Percentiles rank a stretch among this genome's conserved stretches.
phyloP scores from a whole-genome alignment of 768 basidiomycete genomes.

The Amanita brunnescens region DNA sequence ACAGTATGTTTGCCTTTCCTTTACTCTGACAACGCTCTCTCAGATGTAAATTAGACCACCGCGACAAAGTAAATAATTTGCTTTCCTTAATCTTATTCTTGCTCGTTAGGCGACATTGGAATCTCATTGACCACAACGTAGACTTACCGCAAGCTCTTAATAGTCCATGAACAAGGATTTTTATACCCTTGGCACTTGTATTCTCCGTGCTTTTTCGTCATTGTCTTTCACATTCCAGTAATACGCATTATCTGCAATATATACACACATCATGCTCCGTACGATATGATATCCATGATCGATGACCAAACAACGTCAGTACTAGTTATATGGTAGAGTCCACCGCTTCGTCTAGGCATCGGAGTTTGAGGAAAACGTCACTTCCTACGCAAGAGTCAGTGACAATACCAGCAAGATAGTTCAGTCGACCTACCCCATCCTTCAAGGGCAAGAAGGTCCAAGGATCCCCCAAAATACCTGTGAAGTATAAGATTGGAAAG shows the following conservation, averaged over 20 bases:
- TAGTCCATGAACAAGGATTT: conserved; percentile 25
- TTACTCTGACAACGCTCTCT: conserved; percentile 1
- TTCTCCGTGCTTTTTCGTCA: conserved; percentile 26
- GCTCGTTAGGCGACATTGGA: conserved; percentile 12
- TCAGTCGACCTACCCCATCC: conserved; percentile 59
- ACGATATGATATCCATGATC: not conserved
- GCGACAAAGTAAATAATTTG: conserved; percentile 28
- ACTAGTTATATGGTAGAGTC: conserved; percentile 29
- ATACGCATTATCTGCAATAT: conserved; percentile 26
- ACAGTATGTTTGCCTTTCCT: conserved; percentile 39
- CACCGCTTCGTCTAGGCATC: conserved; percentile 41
- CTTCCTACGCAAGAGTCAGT: conserved; percentile 25
- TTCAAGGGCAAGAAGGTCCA: conserved; percentile 74
- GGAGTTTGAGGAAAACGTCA: conserved; percentile 41
- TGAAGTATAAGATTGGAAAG: conserved; percentile 4
- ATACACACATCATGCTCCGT: conserved; percentile 13
- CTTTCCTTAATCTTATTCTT: conserved; percentile 6
- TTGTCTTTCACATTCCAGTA: conserved; percentile 17
- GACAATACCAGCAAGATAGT: conserved; percentile 1
- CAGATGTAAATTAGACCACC: conserved; percentile 25
- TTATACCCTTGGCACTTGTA: conserved; percentile 35
- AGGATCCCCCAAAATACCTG: conserved; percentile 80
- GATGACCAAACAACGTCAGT: not conserved
- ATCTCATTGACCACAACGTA: conserved; percentile 11
- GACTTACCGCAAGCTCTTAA: conserved; percentile 15